phyloP scores from a whole-genome alignment of 768 basidiomycete genomes.

The Boletellus ananas region DNA sequence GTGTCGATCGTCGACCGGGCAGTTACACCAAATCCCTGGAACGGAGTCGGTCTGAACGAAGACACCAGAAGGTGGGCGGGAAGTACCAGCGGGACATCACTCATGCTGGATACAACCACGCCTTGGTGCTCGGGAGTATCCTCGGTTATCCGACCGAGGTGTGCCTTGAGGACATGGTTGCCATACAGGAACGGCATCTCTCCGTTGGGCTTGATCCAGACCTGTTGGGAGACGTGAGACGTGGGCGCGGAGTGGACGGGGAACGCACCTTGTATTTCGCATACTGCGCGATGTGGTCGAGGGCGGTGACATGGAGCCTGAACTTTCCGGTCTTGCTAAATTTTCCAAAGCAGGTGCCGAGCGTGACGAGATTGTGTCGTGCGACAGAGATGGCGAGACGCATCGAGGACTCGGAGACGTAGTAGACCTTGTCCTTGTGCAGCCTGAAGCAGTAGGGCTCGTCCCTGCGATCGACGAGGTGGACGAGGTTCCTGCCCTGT shows the following conservation, averaged over 20 bases:
- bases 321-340: slow-evolving; percentile 98
- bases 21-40: slow-evolving; percentile 95
- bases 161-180: slow-evolving; percentile 97
- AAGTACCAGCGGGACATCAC: slow-evolving; percentile 82
- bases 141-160: slow-evolving; percentile 97
- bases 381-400: slow-evolving; percentile 89
- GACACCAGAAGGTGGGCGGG: background rate
- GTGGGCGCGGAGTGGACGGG: background rate
- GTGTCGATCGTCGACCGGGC: slow-evolving; percentile 95
- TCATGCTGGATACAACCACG: slow-evolving; percentile 96
- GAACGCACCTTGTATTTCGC: slow-evolving; percentile 89
- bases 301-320: slow-evolving; percentile 90
- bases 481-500: slow-evolving; percentile 94
- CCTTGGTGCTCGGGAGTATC: slow-evolving; percentile 99
- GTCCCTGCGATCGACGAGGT: slow-evolving; percentile 91
- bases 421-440: slow-evolving; percentile 93
- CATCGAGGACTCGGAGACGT: slow-evolving; percentile 94
- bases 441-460: slow-evolving; percentile 95
- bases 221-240: slow-evolving; percentile 40
- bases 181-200: slow-evolving; percentile 99
- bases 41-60: slow-evolving; percentile 5
- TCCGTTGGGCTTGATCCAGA: slow-evolving; percentile 99
- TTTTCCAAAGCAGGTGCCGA: slow-evolving; percentile 97
- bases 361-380: slow-evolving; percentile 83
- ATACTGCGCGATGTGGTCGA: slow-evolving; percentile 93